Evolutionary conservation across 305 asterid genomes (phyloP), one percentile per base, ranked within the genome.

Genomic region (Solanum hybrid): DNA sequence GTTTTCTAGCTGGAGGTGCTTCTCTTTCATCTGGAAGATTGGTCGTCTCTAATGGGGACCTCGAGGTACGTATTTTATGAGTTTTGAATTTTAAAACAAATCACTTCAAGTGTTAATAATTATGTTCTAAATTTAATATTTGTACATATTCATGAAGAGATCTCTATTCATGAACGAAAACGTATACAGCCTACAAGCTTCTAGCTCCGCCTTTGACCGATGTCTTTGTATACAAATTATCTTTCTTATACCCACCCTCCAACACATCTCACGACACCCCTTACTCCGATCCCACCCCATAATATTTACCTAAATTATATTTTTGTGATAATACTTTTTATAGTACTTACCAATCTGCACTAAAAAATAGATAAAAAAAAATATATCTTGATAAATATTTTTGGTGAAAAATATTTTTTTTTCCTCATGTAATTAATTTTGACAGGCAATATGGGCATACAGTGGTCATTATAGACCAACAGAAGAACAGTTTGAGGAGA

Each of bases 401-500:
- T 66, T 66, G 29, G 10, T 51, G n/a, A 51, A 51, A 6, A 14
- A 10, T n/a, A n/a, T 69, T 0, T 22, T 10, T 66, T 6, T 69
- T 69, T 11, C 27, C 73, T 9, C 16, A 4, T 71, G 31, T 37
- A 29, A 42, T 3, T 36, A 26, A 77, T 84, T 29, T 89, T 71
- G 46, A 17, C 88, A 94, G 96, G 96, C 94, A 85, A 90, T 92
- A 85, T 92, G 94, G 96, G 90, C 90, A 38, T 92, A 93, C 81
- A 92, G 95, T 93, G 96, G 95, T 38, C 95, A 94, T 87, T 94
- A 94, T 71, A 60, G 86, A 64, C 93, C 95, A 87, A 91, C 93
- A 51, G 94, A 93, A 86, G 95, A 92, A 81, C 92, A 92, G 73
- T 87, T 93, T 78, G 34, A n/a, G 88, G 93, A 91, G 80, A 87